Conservation (phyloP, 306 rosid genomes). For the Cyamopsis tetragonoloba region DNA sequence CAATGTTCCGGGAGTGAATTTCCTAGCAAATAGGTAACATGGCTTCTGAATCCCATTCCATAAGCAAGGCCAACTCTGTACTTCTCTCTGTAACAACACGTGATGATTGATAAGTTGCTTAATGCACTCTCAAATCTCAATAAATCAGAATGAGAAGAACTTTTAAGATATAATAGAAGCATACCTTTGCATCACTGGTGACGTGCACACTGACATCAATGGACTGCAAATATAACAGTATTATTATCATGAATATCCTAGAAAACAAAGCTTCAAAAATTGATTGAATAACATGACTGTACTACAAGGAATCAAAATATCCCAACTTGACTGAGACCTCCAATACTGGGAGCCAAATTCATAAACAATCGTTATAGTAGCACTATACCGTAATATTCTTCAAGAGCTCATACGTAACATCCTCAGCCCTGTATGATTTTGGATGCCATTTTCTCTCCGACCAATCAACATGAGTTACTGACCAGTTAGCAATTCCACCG, state of each 20-base stretch:
- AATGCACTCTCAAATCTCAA: background rate
- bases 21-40: conserved; percentile 93
- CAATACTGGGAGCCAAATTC: background rate
- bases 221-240: conserved; percentile 60
- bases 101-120: background rate
- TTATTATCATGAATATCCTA: conserved; percentile 19
- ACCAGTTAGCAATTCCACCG: conserved; percentile 94
- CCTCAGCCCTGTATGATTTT: conserved; percentile 57
- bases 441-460: conserved; percentile 98
- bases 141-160: background rate
- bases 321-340: background rate
- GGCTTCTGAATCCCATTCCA: conserved; percentile 90
- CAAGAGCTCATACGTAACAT: conserved; percentile 59
- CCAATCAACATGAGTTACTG: conserved; percentile 96
- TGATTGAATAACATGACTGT: background rate
- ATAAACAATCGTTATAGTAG: background rate
- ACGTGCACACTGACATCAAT: conserved; percentile 86
- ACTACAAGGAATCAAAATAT: background rate
- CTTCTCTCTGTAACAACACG: conserved; percentile 59
- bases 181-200: conserved; percentile 78
- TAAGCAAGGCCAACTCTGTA: conserved; percentile 88
- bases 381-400: conserved; percentile 71
- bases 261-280: background rate
- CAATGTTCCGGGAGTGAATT: conserved; percentile 68
- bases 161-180: conserved; percentile 15